Base-by-base conservation (phyloP, 2,329 filamentous ascomycete species). In the Gnomoniopsis smithogilvyi region DNA sequence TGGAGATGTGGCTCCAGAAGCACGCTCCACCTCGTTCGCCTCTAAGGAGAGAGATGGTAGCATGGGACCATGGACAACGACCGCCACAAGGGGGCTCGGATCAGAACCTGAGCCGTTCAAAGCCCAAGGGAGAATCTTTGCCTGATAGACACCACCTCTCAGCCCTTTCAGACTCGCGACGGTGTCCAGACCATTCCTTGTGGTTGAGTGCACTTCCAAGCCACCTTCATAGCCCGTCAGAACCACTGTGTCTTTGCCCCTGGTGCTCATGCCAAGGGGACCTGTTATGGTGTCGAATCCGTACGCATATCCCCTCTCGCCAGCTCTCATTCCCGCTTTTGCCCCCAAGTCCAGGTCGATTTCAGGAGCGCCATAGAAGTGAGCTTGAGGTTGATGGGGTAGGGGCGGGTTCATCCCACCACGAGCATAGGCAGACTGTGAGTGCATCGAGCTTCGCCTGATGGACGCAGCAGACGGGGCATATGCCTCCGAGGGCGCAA, bases 221-320 rank as follows among this genome's bases (percentile, higher is more conserved):
- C 88, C 88, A 46, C 91, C 91, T 69, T 96, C 89, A 65, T 87
- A 92, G 1, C 93, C 93, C 10, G 91, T 83, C 4, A 96, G 73
- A 48, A 92, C 77, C 26, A 90, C 85, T 22, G 60, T 62, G 50
- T 56, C 60, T 70, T 89, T 88, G 67, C 90, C 82, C 56, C 76
- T 74, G 7, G 68, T 66, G 45, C 67, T 65, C n/a, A 75, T 71
- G 1, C 60, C 57, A 21, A 54, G 52, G 6, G 53, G 22, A 6
- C 52, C 56, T 1, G 82, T 80, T 47, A 96, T 78, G 2, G 80
- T 86, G 70, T 96, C 93, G 67, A 96, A 92, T 6, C 89, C 87
- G 69, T 91, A 95, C 70, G 89, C 91, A 65, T 90, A 92, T 8
- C 90, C 91, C 48, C 82, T 83, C 41, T 88, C 85, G 3, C 87